A percentile compares a stretch with the other conserved stretches of the same genome.
phyloP scores from a whole-genome alignment of 139 green algal genomes.

The Diplosphaera chodatii region DNA sequence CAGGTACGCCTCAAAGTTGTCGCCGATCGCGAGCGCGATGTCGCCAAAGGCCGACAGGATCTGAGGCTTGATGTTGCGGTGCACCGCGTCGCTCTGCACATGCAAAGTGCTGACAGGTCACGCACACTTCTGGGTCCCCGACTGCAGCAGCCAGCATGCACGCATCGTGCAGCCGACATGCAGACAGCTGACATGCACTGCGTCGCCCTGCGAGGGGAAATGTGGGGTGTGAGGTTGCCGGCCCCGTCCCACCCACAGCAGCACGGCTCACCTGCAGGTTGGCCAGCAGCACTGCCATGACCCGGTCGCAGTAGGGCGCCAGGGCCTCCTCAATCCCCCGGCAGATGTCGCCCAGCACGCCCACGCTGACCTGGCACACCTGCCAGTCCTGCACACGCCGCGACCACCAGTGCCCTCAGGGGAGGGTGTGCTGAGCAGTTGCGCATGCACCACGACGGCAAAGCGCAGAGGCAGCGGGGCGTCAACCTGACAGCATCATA shows the following conservation, averaged over 20 bases:
- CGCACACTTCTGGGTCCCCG: too few species aligned
- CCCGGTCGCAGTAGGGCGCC: slow-evolving; percentile 73
- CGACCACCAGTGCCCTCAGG: too few species aligned
- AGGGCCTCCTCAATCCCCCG: slow-evolving; percentile 74
- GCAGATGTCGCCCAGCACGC: slow-evolving; percentile 85
- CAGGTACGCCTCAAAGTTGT: slow-evolving; percentile 84
- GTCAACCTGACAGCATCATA: too few species aligned
- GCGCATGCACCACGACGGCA: too few species aligned
- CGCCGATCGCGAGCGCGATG: slow-evolving; percentile 83
- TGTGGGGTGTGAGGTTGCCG: too few species aligned
- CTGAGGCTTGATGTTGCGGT: slow-evolving; percentile 91
- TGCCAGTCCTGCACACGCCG: slow-evolving; percentile 62
- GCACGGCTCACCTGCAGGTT: slow-evolving; percentile 29
- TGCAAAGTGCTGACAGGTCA: too few species aligned
- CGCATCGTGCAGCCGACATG: too few species aligned
- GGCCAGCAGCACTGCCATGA: slow-evolving; percentile 65
- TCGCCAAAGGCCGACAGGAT: slow-evolving; percentile 92
- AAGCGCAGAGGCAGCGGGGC: too few species aligned
- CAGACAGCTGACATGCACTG: background rate
- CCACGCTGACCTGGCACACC: slow-evolving; percentile 78
- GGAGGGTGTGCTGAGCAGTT: too few species aligned
- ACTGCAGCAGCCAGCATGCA: too few species aligned
- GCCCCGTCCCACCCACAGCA: background rate
- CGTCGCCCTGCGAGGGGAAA: background rate
- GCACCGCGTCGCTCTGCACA: slow-evolving; percentile 55